phyloP scores from a whole-genome alignment of 1,284 basidiomycete species.

The Boletus sp. region DNA sequence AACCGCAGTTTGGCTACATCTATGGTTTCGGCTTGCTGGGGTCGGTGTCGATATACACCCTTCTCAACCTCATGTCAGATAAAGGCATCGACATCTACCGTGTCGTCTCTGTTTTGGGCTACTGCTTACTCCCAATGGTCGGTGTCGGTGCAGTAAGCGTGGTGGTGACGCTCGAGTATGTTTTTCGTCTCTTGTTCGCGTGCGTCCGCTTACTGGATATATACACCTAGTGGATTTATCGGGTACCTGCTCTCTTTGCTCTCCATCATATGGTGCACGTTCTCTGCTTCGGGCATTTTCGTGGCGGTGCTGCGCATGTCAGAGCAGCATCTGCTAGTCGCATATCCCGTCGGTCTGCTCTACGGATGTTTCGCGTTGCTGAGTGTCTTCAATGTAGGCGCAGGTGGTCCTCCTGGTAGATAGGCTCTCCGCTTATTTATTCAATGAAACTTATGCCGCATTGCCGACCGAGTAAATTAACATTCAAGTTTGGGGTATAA shows the following conservation, averaged over 20 bases:
- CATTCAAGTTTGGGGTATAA: no score
- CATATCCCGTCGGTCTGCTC: slow-evolving; percentile 87
- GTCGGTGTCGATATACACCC: slow-evolving; percentile 89
- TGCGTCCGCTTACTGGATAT: slow-evolving; percentile 11
- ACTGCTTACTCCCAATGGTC: slow-evolving; percentile 96
- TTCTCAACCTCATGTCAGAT: slow-evolving; percentile 97
- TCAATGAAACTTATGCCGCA: slow-evolving; percentile 8
- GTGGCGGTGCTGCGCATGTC: slow-evolving; percentile 92
- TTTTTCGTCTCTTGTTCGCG: slow-evolving; percentile 21
- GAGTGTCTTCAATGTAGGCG: slow-evolving; percentile 71
- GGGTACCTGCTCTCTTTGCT: slow-evolving; percentile 80
- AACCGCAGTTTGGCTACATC: slow-evolving; percentile 98
- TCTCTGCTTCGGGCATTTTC: slow-evolving; percentile 91
- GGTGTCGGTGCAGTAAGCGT: slow-evolving; percentile 91
- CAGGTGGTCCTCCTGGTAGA: slow-evolving; percentile 28
- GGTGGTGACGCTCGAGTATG: slow-evolving; percentile 84
- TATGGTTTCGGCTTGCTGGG: slow-evolving; percentile 97
- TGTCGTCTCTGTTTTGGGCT: slow-evolving; percentile 93
- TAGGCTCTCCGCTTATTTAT: slow-evolving; percentile 18
- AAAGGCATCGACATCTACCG: slow-evolving; percentile 95
- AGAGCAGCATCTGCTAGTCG: slow-evolving; percentile 87
- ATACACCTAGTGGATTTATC: slow-evolving; percentile 57
- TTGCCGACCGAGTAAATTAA: no score
- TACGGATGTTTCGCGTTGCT: slow-evolving; percentile 91
- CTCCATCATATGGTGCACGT: slow-evolving; percentile 92